Conservation (phyloP, 2,329 filamentous ascomycete genomes). For the Colletotrichum kahawae region DNA sequence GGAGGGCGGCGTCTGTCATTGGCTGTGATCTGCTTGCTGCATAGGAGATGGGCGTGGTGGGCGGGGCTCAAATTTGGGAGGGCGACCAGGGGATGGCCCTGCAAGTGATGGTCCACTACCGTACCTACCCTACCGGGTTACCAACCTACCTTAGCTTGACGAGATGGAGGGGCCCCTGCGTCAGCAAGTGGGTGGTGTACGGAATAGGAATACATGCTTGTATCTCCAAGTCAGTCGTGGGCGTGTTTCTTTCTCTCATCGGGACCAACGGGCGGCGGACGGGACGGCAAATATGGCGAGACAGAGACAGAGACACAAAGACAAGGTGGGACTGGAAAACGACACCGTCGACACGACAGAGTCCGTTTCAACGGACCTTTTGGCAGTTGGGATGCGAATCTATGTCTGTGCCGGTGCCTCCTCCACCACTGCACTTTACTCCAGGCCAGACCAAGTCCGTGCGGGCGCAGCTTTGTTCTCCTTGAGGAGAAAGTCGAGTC, state of each 20-base stretch:
- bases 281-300: background rate
- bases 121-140: background rate
- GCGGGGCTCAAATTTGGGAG: background rate
- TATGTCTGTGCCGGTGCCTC: background rate
- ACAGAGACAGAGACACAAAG: background rate
- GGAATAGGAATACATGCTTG: background rate
- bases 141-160: background rate
- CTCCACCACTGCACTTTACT: background rate
- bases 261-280: background rate
- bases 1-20: slow-evolving; percentile 1
- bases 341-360: background rate
- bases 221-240: background rate
- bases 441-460: background rate
- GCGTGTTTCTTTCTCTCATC: background rate
- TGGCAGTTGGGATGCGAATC: background rate
- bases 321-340: background rate
- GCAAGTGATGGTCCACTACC: background rate
- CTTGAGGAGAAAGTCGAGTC: background rate
- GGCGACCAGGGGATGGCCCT: background rate
- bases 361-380: background rate
- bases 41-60: background rate
- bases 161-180: background rate
- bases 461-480: background rate
- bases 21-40: background rate
- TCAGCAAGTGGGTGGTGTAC: background rate